These are phyloP conservation scores for Phaeosphaeriaceae sp. DNA, from an alignment of 2,329 filamentous ascomycete species.

Conservation along the genomic window DNA sequence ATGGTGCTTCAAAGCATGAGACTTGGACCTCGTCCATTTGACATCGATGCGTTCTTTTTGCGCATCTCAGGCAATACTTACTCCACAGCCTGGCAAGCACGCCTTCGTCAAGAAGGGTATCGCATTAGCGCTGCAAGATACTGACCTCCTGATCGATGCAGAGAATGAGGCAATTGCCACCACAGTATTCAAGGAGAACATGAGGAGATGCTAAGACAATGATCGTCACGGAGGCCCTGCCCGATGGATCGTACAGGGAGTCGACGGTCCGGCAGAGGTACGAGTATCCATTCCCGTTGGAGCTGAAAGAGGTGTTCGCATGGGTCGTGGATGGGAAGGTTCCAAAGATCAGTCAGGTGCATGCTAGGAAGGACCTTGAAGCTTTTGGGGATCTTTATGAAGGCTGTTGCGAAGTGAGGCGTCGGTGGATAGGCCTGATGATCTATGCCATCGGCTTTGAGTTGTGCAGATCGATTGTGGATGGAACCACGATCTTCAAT, in stretches of 20 bases:
- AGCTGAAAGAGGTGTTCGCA: constrained; percentile 38
- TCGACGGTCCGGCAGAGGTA: constrained; percentile 54
- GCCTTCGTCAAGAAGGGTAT: neutral
- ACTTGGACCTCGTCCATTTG: neutral
- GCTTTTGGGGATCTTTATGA: constrained; percentile 45
- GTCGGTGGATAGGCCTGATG: neutral
- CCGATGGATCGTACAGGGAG: constrained; percentile 42
- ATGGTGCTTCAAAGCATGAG: neutral
- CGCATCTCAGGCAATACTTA: neutral
- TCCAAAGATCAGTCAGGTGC: constrained; percentile 51
- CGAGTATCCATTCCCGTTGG: constrained; percentile 54
- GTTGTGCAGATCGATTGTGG: neutral
- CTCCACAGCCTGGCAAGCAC: neutral
- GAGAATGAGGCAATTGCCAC: neutral
- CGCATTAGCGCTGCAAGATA: neutral
- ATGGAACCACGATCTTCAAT: neutral
- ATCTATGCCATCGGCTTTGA: neutral
- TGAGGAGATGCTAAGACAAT: constrained; percentile 62
- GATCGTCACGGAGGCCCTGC: constrained; percentile 3
- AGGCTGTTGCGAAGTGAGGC: neutral
- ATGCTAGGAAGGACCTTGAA: constrained; percentile 53
- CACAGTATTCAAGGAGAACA: constrained; percentile 65
- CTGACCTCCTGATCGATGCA: neutral
- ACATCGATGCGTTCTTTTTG: neutral
- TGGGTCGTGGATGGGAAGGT: constrained; percentile 47